Percentiles rank a stretch among this genome's conserved stretches.
phyloP scores from a whole-genome alignment of 139 green algal genomes.

The Marvania coccoides region DNA sequence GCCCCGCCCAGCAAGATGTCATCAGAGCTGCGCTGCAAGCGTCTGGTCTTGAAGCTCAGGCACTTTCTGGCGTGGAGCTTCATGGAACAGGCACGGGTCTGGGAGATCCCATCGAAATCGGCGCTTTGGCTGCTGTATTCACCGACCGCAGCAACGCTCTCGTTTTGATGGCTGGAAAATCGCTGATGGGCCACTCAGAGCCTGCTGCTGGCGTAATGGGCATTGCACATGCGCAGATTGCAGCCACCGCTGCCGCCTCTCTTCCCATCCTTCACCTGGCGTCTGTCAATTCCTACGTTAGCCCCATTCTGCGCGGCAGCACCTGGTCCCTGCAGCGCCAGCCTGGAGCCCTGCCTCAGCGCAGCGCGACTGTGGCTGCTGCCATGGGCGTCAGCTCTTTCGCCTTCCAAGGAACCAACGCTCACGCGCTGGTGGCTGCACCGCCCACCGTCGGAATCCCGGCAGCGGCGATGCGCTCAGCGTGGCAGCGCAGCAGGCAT shows the following conservation, averaged over 20 bases:
- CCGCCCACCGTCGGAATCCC: background rate
- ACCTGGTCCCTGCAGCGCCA: slow-evolving; percentile 30
- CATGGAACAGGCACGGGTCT: slow-evolving; percentile 66
- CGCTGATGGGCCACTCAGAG: slow-evolving; percentile 43
- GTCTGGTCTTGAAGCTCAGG: slow-evolving; percentile 10
- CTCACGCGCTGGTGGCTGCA: slow-evolving; percentile 47
- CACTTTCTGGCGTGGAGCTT: slow-evolving; percentile 35
- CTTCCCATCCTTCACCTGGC: slow-evolving; percentile 23
- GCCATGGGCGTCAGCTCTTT: slow-evolving; percentile 64
- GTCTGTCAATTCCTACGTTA: slow-evolving; percentile 22
- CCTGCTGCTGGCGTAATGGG: slow-evolving; percentile 33
- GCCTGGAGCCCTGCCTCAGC: slow-evolving; percentile 1
- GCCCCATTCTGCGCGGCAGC: background rate
- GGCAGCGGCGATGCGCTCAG: background rate
- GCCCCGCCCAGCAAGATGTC: slow-evolving; percentile 42
- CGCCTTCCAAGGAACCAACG: slow-evolving; percentile 77
- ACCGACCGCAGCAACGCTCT: slow-evolving; percentile 19
- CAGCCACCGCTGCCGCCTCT: background rate
- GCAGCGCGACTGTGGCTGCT: background rate
- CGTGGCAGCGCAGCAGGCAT: slow-evolving; percentile 30
- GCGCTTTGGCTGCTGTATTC: slow-evolving; percentile 37
- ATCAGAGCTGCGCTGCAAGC: slow-evolving; percentile 10
- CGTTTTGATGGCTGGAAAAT: slow-evolving; percentile 33
- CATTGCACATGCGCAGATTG: slow-evolving; percentile 16
- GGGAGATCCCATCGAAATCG: slow-evolving; percentile 81